Conservation (phyloP, 208 protist species). For the Strigomonas culicis region DNA sequence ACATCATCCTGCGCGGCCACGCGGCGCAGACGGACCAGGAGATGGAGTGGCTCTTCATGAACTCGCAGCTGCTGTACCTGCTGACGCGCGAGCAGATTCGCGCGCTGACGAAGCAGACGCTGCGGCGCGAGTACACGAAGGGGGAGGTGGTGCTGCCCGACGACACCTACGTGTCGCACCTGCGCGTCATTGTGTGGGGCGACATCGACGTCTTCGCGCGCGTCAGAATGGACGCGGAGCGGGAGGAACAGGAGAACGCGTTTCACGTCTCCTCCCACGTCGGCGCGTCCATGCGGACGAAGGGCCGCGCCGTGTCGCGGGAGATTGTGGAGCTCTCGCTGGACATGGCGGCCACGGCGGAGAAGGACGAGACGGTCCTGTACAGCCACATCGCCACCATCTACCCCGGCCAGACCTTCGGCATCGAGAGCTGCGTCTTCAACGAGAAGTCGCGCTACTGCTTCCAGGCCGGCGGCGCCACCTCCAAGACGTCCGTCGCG, state of each 20-base stretch:
- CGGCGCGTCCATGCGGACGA: conserved; percentile 1
- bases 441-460: conserved; percentile 37
- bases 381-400: conserved; percentile 58
- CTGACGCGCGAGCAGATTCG: conserved; percentile 41
- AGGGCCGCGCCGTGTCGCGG: neutral
- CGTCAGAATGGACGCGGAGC: conserved; percentile 23
- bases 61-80: conserved; percentile 49
- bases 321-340: conserved; percentile 14
- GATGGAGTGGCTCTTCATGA: conserved; percentile 50
- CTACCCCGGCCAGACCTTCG: conserved; percentile 61
- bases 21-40: conserved; percentile 45
- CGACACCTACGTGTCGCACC: conserved; percentile 27
- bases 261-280: conserved; percentile 25
- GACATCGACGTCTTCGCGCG: conserved; percentile 65
- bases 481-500: conserved; percentile 53
- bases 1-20: conserved; percentile 33
- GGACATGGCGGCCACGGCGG: neutral
- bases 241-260: conserved; percentile 18
- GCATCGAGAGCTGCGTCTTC: conserved; percentile 67
- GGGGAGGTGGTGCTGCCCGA: conserved; percentile 53
- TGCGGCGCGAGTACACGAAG: conserved; percentile 66
- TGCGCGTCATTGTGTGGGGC: conserved; percentile 71
- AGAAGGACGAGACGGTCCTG: conserved; percentile 16
- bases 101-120: conserved; percentile 27
- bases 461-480: conserved; percentile 47